Evolutionary conservation across 2,329 filamentous ascomycete species (phyloP).

Genomic region (Golovinomyces cichoracearum): DNA sequence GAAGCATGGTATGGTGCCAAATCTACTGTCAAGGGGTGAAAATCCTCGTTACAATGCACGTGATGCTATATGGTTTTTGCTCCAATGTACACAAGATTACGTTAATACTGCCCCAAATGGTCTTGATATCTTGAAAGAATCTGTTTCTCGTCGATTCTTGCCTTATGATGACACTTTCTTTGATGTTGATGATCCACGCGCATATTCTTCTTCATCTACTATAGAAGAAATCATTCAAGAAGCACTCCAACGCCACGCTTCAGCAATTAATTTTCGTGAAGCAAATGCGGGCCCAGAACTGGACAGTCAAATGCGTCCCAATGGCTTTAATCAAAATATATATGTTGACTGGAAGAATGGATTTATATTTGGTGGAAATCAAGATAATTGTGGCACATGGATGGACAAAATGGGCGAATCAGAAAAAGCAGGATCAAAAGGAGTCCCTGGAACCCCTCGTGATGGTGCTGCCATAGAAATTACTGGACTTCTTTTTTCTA

Average conservation of each 20-base stretch:
- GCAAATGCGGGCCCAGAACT: conserved; percentile 74
- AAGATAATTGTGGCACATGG: conserved; percentile 92
- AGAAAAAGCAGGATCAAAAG: conserved; percentile 68
- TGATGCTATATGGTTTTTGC: conserved; percentile 93
- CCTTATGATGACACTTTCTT: conserved; percentile 97
- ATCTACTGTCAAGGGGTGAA: conserved; percentile 64
- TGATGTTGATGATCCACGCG: conserved; percentile 48
- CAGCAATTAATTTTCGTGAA: conserved; percentile 75
- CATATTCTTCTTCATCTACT: conserved; percentile 63
- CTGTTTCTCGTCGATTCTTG: conserved; percentile 60
- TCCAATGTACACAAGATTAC: conserved; percentile 91
- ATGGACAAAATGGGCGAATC: conserved; percentile 99
- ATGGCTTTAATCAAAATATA: conserved; percentile 80
- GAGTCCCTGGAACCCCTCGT: conserved; percentile 80
- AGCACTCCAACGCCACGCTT: conserved; percentile 70
- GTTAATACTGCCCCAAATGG: conserved; percentile 58
- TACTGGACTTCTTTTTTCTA: conserved; percentile 76
- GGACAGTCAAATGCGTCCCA: conserved; percentile 75
- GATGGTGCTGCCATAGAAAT: conserved; percentile 92
- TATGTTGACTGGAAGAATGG: conserved; percentile 78
- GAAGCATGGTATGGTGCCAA: conserved; percentile 97
- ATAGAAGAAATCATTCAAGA: conserved; percentile 83
- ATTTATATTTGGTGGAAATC: conserved; percentile 80
- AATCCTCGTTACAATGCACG: conserved; percentile 81
- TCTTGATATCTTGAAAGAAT: conserved; percentile 42